Percentiles rank a stretch among this genome's conserved stretches.
phyloP scores from a whole-genome alignment of 306 rosid species.

The Nissolia schottii region DNA sequence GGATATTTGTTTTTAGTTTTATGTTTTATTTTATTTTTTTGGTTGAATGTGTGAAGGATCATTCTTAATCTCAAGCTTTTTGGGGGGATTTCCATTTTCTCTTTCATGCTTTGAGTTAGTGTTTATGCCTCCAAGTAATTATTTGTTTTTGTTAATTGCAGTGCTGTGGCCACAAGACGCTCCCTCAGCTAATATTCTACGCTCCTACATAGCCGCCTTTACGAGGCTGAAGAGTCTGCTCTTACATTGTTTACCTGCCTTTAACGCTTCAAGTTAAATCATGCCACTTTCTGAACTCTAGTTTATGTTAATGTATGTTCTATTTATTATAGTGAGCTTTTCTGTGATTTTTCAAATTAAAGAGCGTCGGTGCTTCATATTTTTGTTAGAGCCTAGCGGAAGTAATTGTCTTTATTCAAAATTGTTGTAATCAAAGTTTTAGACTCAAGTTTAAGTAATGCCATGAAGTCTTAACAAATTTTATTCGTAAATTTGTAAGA shows the following conservation, averaged over 20 bases:
- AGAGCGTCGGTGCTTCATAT: too few relatives aligned
- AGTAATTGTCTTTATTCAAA: too few relatives aligned
- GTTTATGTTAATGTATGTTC: neutral
- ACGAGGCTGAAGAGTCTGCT: slow-evolving; percentile 13
- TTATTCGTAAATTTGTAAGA: too few relatives aligned
- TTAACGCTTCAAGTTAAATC: neutral
- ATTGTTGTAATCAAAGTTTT: too few relatives aligned
- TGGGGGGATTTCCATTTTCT: neutral
- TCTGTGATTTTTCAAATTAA: too few relatives aligned
- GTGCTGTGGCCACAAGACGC: slow-evolving; percentile 61
- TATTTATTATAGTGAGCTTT: too few relatives aligned
- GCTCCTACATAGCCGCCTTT: neutral
- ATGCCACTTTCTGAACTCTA: neutral
- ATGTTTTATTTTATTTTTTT: too few relatives aligned
- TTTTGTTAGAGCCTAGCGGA: too few relatives aligned
- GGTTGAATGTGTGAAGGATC: neutral
- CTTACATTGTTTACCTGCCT: neutral
- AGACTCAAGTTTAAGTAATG: too few relatives aligned
- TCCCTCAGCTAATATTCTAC: slow-evolving; percentile 33
- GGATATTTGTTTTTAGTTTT: too few relatives aligned
- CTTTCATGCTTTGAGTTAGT: neutral
- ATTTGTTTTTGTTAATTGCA: slow-evolving; percentile 33
- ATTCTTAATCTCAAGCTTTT: neutral
- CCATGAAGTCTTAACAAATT: too few relatives aligned
- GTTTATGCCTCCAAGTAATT: slow-evolving; percentile 7